Evolutionary conservation across 169 alveolate genomes (phyloP).

Genomic region (Plasmodium chabaudi): DNA sequence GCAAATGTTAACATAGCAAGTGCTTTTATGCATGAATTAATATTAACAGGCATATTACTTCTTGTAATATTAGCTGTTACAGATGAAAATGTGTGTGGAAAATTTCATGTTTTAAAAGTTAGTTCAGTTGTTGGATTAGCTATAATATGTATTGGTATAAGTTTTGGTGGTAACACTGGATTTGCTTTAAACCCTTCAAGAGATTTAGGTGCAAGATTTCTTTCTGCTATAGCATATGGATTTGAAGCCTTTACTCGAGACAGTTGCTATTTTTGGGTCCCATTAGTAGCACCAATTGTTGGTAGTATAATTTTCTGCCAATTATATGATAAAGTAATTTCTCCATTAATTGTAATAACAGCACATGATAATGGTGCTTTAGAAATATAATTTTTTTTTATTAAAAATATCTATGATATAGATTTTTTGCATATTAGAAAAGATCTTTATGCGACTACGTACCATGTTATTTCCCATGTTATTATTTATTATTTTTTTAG

Average conservation of each 20-base stretch:
- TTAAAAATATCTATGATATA: no score
- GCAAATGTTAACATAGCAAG: slow-evolving; percentile 10
- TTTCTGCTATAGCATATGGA: slow-evolving; percentile 71
- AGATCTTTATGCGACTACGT: no score
- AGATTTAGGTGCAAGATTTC: slow-evolving; percentile 78
- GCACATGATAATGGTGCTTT: slow-evolving; percentile 24
- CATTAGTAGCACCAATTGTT: slow-evolving; percentile 68
- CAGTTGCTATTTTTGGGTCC: slow-evolving; percentile 74
- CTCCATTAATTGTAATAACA: slow-evolving; percentile 26
- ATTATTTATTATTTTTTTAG: no score
- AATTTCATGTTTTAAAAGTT: slow-evolving; percentile 49
- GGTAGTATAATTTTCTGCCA: slow-evolving; percentile 52
- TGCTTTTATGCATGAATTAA: slow-evolving; percentile 71
- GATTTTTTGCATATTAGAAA: no score
- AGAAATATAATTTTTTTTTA: slow-evolving; percentile 18
- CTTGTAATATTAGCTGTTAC: slow-evolving; percentile 63
- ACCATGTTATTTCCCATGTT: no score
- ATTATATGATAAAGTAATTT: slow-evolving; percentile 33
- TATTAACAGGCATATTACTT: slow-evolving; percentile 69
- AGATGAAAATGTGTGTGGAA: slow-evolving; percentile 57
- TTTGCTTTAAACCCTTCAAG: slow-evolving; percentile 78
- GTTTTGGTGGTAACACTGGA: slow-evolving; percentile 78
- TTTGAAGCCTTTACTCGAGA: slow-evolving; percentile 57
- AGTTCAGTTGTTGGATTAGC: slow-evolving; percentile 71
- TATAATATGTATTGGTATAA: slow-evolving; percentile 73